Conservation (phyloP, 2,329 filamentous ascomycete species). For the Fusarium tricinctum region DNA sequence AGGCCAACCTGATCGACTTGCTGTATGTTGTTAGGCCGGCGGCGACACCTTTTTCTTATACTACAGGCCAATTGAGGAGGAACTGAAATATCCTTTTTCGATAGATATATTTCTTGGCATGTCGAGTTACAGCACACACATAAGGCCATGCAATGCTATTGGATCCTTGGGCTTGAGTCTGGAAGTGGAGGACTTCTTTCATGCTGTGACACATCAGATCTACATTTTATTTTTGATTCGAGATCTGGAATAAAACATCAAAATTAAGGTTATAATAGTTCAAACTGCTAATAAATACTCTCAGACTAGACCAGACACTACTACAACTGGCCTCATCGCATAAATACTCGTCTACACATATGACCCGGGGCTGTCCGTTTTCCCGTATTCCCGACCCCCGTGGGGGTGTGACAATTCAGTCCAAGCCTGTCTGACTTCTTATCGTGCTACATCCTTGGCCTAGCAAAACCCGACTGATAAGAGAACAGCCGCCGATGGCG, state of each 20-base stretch:
- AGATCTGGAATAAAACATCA: too few relatives aligned
- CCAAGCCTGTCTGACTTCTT: constrained; percentile 15
- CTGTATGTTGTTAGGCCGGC: constrained; percentile 15
- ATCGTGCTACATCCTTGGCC: constrained; percentile 29
- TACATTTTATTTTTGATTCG: not conserved
- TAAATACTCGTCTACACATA: not conserved
- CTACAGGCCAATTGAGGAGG: not conserved
- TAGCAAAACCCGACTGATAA: constrained; percentile 29
- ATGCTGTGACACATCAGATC: not conserved
- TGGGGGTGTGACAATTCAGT: constrained; percentile 20
- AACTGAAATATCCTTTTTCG: not conserved
- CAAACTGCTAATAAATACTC: not conserved
- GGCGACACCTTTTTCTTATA: constrained; percentile 17
- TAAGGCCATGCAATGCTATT: constrained; percentile 10
- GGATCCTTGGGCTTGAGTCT: not conserved
- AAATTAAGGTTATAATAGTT: not conserved
- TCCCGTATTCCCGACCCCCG: constrained; percentile 45
- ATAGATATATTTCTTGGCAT: not conserved
- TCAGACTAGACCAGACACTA: not conserved
- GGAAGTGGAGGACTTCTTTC: not conserved
- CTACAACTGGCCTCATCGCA: not conserved
- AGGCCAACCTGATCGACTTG: not conserved
- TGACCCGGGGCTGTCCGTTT: constrained; percentile 40
- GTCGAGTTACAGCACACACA: not conserved
- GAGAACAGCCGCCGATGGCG: constrained; percentile 20